Evolutionary conservation across 345 rosid species (phyloP).

Genomic region (Brassica rapa): DNA sequence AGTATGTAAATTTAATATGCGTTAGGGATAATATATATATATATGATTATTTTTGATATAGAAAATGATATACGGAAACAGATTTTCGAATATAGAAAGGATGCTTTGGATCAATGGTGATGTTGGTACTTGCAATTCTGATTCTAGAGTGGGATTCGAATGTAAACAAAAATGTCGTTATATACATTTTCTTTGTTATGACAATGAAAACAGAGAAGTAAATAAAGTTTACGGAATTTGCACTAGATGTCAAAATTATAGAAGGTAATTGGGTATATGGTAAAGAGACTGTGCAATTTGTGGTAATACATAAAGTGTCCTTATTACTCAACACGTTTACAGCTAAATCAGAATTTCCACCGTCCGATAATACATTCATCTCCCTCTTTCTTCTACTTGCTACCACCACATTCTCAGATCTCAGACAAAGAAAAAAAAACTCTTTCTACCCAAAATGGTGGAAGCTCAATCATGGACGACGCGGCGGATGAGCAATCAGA

Average conservation of each 20-base stretch:
- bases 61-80: background rate
- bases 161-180: background rate
- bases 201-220: background rate
- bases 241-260: too few relatives aligned
- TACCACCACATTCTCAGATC: conserved; percentile 48
- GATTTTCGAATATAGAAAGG: background rate
- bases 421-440: conserved; percentile 3
- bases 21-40: background rate
- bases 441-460: conserved; percentile 55
- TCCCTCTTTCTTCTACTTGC: background rate
- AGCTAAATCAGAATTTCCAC: conserved; percentile 58
- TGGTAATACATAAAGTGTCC: too few relatives aligned
- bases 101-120: conserved; percentile 5
- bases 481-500: conserved; percentile 96
- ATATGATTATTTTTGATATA: background rate
- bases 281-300: too few relatives aligned
- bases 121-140: conserved; percentile 7
- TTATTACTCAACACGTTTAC: too few relatives aligned
- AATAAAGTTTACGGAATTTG: background rate
- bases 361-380: conserved; percentile 51
- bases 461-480: conserved; percentile 99
- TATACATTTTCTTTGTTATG: background rate
- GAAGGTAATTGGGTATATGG: too few relatives aligned
- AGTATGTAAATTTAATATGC: background rate
- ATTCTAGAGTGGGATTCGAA: background rate